Evolutionary conservation across 345 rosid genomes (phyloP).

Genomic region (Eucalyptus pauciflora): DNA sequence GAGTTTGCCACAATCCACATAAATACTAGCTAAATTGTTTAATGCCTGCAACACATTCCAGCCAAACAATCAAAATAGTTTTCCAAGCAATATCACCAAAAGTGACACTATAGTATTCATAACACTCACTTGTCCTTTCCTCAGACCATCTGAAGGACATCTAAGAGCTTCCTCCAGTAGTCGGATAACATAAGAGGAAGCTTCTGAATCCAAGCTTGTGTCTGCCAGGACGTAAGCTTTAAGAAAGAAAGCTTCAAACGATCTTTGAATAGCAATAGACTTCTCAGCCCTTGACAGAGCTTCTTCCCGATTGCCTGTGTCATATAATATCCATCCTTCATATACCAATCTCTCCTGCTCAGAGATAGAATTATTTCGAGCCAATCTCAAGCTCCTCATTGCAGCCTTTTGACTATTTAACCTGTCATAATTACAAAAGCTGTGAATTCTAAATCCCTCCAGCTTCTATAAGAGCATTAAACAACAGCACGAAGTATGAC

Average conservation of each 20-base stretch:
- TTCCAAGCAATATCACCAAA: neutral
- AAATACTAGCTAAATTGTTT: conserved; percentile 85
- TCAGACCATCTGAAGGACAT: conserved; percentile 93
- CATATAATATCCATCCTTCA: conserved; percentile 95
- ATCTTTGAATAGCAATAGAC: conserved; percentile 60
- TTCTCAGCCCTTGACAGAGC: conserved; percentile 72
- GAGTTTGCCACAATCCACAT: conserved; percentile 59
- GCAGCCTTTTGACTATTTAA: conserved; percentile 89
- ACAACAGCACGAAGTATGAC: neutral
- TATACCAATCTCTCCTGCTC: conserved; percentile 77
- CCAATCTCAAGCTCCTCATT: conserved; percentile 71
- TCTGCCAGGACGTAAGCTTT: conserved; percentile 87
- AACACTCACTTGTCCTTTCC: conserved; percentile 88
- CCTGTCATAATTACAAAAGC: conserved; percentile 19
- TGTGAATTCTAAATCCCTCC: neutral
- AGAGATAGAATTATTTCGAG: conserved; percentile 44
- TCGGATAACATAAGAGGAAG: conserved; percentile 52
- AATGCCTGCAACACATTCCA: conserved; percentile 47
- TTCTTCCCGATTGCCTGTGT: conserved; percentile 68
- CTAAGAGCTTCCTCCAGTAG: conserved; percentile 85
- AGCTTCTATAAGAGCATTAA: neutral
- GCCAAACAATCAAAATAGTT: neutral
- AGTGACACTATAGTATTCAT: neutral
- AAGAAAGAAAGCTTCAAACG: conserved; percentile 91
- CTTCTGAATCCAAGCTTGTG: conserved; percentile 43